A percentile compares a stretch with the other conserved stretches of the same genome.
Conservation (phyloP, 192 early-diverging fungal species). For the Spizellomyces sp. region DNA sequence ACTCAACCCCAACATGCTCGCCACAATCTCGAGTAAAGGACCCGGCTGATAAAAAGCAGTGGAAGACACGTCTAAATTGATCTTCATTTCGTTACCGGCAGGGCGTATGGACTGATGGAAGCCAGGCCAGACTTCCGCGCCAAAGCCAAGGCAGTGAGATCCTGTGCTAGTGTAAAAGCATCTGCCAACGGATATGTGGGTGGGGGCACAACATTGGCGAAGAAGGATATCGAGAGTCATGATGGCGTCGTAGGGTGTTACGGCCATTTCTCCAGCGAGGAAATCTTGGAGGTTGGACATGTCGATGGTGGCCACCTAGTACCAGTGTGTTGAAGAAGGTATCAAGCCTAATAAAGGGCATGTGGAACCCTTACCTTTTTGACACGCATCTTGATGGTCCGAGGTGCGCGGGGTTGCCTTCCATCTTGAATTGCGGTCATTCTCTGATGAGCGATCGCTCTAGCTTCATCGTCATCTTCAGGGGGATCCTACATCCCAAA, state of each 20-base stretch:
- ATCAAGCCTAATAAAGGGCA: no score
- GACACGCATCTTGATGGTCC: no score
- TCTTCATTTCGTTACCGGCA: background rate
- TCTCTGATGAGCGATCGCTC: no score
- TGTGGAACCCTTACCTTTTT: no score
- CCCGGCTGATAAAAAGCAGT: slow-evolving; percentile 5
- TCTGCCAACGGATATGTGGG: slow-evolving; percentile 9
- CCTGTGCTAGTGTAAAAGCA: slow-evolving; percentile 29
- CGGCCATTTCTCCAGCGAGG: slow-evolving; percentile 1
- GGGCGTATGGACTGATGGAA: slow-evolving; percentile 5
- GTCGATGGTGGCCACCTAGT: slow-evolving; percentile 9
- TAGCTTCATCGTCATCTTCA: no score
- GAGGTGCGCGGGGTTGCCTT: no score
- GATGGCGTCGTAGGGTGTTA: slow-evolving; percentile 9
- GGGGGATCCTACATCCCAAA: no score
- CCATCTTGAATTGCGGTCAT: no score
- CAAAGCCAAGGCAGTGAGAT: background rate
- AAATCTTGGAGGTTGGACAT: slow-evolving; percentile 5
- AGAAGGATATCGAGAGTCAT: slow-evolving; percentile 13
- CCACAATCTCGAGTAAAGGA: background rate
- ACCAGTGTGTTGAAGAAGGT: no score
- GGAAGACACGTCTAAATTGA: slow-evolving; percentile 7
- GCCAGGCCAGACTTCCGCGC: slow-evolving; percentile 3
- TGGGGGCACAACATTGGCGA: slow-evolving; percentile 1
- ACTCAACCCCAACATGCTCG: background rate